Conservation (phyloP, 441 rosid genomes). For the Aleurites moluccanus region DNA sequence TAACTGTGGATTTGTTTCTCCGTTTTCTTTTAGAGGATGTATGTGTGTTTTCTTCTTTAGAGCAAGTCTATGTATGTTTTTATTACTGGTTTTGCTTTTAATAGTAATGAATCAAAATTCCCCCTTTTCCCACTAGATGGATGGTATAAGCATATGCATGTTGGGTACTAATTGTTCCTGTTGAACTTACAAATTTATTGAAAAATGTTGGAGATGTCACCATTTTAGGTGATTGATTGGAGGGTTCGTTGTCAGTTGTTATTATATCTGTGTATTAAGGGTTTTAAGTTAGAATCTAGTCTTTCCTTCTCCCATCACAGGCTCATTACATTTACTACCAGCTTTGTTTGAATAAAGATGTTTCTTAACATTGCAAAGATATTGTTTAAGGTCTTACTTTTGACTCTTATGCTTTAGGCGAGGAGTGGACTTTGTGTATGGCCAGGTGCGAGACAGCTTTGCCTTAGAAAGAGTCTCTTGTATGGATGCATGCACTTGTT, state of each 20-base stretch:
- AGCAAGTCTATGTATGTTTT: neutral
- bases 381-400: slow-evolving; percentile 13
- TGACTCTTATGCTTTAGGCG: slow-evolving; percentile 32
- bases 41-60: neutral
- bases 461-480: slow-evolving; percentile 74
- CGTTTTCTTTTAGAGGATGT: neutral
- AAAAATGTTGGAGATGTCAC: neutral
- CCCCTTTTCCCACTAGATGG: too few species aligned
- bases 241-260: neutral
- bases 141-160: neutral
- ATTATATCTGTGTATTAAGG: too few species aligned
- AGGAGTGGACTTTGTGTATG: slow-evolving; percentile 68
- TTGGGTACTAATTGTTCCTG: neutral
- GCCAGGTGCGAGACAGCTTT: slow-evolving; percentile 82
- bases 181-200: neutral
- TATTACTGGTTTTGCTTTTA: neutral
- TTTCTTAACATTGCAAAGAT: slow-evolving; percentile 6
- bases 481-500: slow-evolving; percentile 74
- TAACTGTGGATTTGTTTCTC: neutral
- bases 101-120: neutral
- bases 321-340: neutral
- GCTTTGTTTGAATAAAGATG: neutral
- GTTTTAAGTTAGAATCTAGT: neutral
- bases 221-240: neutral
- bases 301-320: neutral